Evolutionary conservation across 257 asterid genomes (phyloP).

Genomic region (Petrea volubilis): DNA sequence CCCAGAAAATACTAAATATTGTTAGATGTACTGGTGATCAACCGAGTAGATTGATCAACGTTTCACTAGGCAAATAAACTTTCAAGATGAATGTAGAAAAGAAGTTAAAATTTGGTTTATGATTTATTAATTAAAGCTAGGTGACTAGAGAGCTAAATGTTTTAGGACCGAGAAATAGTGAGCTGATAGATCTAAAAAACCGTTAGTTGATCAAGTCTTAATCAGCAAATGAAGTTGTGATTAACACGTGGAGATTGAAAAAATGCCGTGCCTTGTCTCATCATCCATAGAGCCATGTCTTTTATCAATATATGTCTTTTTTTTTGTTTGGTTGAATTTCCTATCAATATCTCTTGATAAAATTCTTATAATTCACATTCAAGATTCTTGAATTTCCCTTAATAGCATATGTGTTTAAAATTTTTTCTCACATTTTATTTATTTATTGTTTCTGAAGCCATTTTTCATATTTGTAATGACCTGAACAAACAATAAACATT

Average conservation of each 20-base stretch:
- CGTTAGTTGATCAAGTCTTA: conserved; percentile 25
- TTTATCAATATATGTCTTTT: neutral
- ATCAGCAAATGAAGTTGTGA: conserved; percentile 15
- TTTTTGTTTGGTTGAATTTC: neutral
- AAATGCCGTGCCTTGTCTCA: neutral
- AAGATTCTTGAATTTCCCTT: no score
- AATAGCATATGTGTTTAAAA: no score
- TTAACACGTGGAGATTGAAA: conserved; percentile 16
- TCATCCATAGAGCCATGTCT: neutral
- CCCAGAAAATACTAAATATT: neutral
- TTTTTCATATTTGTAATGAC: no score
- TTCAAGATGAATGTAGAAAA: neutral
- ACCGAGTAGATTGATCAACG: neutral
- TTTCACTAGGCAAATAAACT: neutral
- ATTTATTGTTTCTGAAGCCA: no score
- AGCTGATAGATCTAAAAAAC: conserved; percentile 26
- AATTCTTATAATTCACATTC: no score
- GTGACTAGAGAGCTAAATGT: neutral
- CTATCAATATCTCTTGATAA: neutral
- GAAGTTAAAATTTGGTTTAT: neutral
- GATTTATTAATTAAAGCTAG: neutral
- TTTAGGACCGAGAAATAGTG: conserved; percentile 22
- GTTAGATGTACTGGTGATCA: neutral
- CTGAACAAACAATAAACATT: no score
- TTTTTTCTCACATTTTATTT: no score